Evolutionary conservation across 768 basidiomycete species (phyloP).

Genomic region (Boletus pseudo-olivaceus): DNA sequence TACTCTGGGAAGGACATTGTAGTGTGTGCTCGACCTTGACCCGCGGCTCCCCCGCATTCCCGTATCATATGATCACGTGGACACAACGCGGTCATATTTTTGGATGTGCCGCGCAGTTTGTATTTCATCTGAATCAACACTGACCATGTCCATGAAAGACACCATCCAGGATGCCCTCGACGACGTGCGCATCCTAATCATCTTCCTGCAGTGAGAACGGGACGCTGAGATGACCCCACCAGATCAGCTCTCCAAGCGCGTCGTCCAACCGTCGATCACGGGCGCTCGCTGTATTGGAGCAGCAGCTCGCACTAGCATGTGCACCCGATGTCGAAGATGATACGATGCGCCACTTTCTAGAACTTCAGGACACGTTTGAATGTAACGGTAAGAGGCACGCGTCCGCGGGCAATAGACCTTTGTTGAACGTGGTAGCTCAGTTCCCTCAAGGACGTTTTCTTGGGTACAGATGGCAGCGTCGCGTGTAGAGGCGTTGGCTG

Average conservation of each 20-base stretch:
- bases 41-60: constrained; percentile 11
- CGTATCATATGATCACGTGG: constrained; percentile 31
- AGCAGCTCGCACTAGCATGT: constrained; percentile 49
- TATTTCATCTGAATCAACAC: background rate
- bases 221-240: constrained; percentile 15
- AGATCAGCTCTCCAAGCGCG: constrained; percentile 66
- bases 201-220: background rate
- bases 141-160: constrained; percentile 36
- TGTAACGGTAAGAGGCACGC: constrained; percentile 61
- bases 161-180: constrained; percentile 62
- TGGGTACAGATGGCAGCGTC: constrained; percentile 56
- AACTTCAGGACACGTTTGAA: constrained; percentile 76
- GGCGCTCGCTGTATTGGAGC: constrained; percentile 56
- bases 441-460: constrained; percentile 59
- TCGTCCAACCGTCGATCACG: constrained; percentile 48
- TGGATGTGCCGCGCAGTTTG: background rate
- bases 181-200: constrained; percentile 45
- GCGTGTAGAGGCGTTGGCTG: constrained; percentile 48
- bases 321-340: constrained; percentile 41
- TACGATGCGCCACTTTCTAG: constrained; percentile 52
- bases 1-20: background rate
- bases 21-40: background rate
- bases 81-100: constrained; percentile 18
- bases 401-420: background rate
- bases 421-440: constrained; percentile 36